Base-by-base conservation (phyloP, 225 moss, liverwort and hornwort genomes). In the Pleurozium schreberi region DNA sequence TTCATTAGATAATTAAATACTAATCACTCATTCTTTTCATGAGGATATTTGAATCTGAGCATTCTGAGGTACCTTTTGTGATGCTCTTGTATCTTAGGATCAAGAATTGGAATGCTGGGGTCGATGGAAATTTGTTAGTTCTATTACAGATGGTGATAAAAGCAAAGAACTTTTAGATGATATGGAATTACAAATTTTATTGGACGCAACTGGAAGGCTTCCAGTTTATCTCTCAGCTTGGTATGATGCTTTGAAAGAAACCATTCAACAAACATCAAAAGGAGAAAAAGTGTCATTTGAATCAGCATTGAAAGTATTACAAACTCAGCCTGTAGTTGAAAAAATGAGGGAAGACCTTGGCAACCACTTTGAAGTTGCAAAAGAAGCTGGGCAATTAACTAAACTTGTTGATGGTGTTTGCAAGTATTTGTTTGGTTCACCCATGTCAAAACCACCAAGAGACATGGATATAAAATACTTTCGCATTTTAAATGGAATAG, bases 181-280 rank as follows among this genome's bases (percentile, higher is more conserved):
- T 47, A 86, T 93, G 86, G 94, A 93, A 76, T 75, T 94, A 40
- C 89, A 92, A 89, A 94, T 94, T 74, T 74, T 94, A 84, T 55
- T 94, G 6, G 94, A 94, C 83, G 91, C 90, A 75, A 94, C 88
- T 20, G 90, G 94, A 71, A 89, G 91, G 86, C 90, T 94, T 53
- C 91, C 91, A 20, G 2, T 91, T 19, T 94, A 93, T 28, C 90
- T 94, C 20, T 94, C 93, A 53, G 86, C 90, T 62, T 94, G 93
- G 94, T 94, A 94, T 34, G 91, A 94, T 84, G 93, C 94, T 45
- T 89, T 94, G 59, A 93, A 93, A 87, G 91, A 94, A 78, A 94
- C 93, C 12, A 94, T 94, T 85, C 93, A 94, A 88, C 93, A 93
- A 86, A 93, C 93, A 11, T 91, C 90, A 10, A 92, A 90, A 88